These are phyloP conservation scores for Kodamaea nitidulidarum DNA, from an alignment of 805 yeast species.

Conservation along the genomic window DNA sequence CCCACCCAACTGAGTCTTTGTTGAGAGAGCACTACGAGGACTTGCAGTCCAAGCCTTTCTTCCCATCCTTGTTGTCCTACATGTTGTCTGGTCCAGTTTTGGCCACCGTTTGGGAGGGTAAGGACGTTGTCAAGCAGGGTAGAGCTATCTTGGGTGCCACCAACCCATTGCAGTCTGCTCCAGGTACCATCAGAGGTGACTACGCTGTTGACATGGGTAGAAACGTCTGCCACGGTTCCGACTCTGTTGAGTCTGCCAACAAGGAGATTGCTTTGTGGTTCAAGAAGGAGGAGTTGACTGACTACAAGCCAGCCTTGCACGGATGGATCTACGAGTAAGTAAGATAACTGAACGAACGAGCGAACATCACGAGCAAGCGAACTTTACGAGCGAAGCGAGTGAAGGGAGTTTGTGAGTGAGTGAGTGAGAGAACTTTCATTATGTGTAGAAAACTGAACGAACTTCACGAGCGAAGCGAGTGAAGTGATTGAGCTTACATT, in stretches of 20 bases:
- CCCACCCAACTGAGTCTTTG: constrained; percentile 79
- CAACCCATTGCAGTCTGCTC: constrained; percentile 94
- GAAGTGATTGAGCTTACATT: too few relatives aligned
- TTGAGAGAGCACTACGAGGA: constrained; percentile 94
- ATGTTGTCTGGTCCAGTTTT: constrained; percentile 98
- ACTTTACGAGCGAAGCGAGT: too few relatives aligned
- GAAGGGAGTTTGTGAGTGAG: too few relatives aligned
- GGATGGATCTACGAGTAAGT: constrained; percentile 94
- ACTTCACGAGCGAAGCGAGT: too few relatives aligned
- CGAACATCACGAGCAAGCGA: too few relatives aligned
- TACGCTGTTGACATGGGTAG: constrained; percentile 98
- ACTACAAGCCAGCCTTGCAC: constrained; percentile 80
- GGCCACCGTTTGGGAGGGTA: constrained; percentile 99
- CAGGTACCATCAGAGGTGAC: constrained; percentile 99
- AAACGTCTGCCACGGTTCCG: constrained; percentile 99
- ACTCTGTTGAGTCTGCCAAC: constrained; percentile 95
- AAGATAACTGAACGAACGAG: too few relatives aligned
- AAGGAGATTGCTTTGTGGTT: constrained; percentile 97
- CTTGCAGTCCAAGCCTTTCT: constrained; percentile 93
- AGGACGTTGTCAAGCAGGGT: constrained; percentile 98
- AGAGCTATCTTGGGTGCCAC: constrained; percentile 98
- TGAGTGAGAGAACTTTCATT: too few relatives aligned
- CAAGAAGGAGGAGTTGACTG: constrained; percentile 92
- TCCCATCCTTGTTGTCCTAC: constrained; percentile 93
- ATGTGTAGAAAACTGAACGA: too few relatives aligned